Evolutionary conservation across 1,139 yeast species (phyloP), one percentile per base, ranked within the genome.

Genomic region (Kodamaea fungicola): DNA sequence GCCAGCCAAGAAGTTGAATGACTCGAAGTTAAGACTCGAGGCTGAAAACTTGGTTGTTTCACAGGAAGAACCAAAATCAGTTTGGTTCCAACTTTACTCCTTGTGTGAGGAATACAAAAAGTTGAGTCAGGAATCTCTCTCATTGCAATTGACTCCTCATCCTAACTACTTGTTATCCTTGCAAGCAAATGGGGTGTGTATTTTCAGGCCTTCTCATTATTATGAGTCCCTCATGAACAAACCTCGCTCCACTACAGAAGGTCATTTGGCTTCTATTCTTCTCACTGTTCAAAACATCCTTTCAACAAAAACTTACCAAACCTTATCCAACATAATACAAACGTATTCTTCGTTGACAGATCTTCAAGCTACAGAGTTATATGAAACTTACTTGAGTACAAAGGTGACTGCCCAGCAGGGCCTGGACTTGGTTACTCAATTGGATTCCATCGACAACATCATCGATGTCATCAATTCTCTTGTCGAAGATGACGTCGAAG

Each of bases 81-180:
- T 33, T 19, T 83, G 90, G 88, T 61, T 69, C 34, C 74, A 78
- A 44, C 71, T 84, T 39, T 77, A 76, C 41, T 67, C 82, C 3
- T 61, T 83, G 26, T 82, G 90, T 53, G 79, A 75, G 40, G 95
- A 87, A 50, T 69, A 84, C 40, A 74, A 71, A 42, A 79, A 74
- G 37, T 70, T 71, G 35, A 67, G 78, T 28, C 71, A 72, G 42
- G 92, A 85, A 51, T 71, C 81, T 8, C 46, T 49, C 50, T 51
- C 45, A 42, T 52, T 33, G 19, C 31, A 41, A 4, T 35, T 39
- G 23, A 33, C 40, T 12, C 29, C 34, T 7, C 28, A 42, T 4
- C 36, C 29, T 9, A 12, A 42, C 7, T 34, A 44, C 4, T 35
- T 54, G 5, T 40, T 57, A 12, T 33, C 57, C 1, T 47, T 62